Evolutionary conservation across 805 yeast species (phyloP).

Genomic region (Starmerella riodocensis): DNA sequence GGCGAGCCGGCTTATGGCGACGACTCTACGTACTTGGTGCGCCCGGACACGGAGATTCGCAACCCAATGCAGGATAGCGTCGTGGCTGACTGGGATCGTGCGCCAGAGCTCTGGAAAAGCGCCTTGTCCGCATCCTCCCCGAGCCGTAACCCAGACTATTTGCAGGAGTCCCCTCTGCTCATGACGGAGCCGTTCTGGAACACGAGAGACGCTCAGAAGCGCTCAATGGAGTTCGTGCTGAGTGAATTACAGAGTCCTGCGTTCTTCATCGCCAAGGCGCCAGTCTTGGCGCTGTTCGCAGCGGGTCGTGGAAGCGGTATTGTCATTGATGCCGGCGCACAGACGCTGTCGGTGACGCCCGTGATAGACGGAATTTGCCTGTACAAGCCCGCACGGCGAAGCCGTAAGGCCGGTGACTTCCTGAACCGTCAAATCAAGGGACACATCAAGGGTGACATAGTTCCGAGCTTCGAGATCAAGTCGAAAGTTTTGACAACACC

Average conservation of each 20-base stretch:
- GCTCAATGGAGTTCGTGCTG: conserved; percentile 56
- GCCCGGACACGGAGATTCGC: conserved; percentile 10
- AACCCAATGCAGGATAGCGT: conserved; percentile 19
- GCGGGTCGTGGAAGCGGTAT: conserved; percentile 78
- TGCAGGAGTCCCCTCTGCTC: conserved; percentile 58
- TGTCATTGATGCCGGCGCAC: conserved; percentile 78
- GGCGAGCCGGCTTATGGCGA: conserved; percentile 18
- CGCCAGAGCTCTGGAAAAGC: conserved; percentile 57
- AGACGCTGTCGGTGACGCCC: conserved; percentile 51
- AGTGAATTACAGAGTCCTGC: conserved; percentile 68
- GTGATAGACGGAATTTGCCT: conserved; percentile 22
- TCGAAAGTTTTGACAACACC: conserved; percentile 29
- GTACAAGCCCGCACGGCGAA: conserved; percentile 43
- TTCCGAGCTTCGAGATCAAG: conserved; percentile 40
- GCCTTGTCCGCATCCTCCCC: conserved; percentile 39
- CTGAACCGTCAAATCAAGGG: conserved; percentile 39
- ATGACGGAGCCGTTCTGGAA: conserved; percentile 86
- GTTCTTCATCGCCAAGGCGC: conserved; percentile 62
- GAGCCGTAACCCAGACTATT: conserved; percentile 18
- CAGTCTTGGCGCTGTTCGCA: conserved; percentile 81
- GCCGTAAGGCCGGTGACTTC: conserved; percentile 61
- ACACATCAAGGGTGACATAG: conserved; percentile 31
- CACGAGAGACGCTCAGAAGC: conserved; percentile 47
- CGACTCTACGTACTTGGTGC: conserved; percentile 14
- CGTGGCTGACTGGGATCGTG: conserved; percentile 68